Evolutionary conservation across 768 basidiomycete genomes (phyloP), one percentile per base, ranked within the genome.

Genomic region (Lentinula edodes): DNA sequence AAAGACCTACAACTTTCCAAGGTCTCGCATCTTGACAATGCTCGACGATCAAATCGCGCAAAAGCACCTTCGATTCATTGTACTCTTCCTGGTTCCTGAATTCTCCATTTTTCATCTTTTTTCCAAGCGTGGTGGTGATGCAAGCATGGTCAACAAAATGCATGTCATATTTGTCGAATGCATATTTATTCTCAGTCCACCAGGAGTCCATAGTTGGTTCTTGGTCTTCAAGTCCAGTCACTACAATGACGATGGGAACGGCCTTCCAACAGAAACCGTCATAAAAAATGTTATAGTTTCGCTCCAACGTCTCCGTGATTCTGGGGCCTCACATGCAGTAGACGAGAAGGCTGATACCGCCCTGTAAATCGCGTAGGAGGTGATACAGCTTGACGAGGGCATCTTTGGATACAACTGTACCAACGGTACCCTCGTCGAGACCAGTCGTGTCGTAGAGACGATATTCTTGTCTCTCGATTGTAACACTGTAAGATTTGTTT

Each of bases 271-370:
- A 78, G n/a, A 80, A 72, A 16, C 75, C 70, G 10, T 76, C 70
- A 54, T 63, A 16, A 62, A 79, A 76, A 35, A 78, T 62, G 36
- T 68, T 67, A 69, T 78, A 80, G 53, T 79, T 80, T 45, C 72
- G 69, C 46, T 72, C 67, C 35, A 72, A 61, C 2, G 71, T 66
- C 23, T 71, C 68, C 53, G 67, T 69, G 60, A 78, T 69, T 61
- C 76, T 68, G 13, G 78, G 72, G n/a, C 72, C 76, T 6, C 74
- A 73, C 64, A 78, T 73, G 48, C 73, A 73, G 64, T 73, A 80
- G 6, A 80, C 63, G 41, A 80, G 74, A 39, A 80, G 70, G 67
- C 69, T 72, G 58, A 80, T 63, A 16, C 79, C 76, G 9, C 66
- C 68, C 1, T 71, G 16, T 34, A 38, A 16, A 20, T 28, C 36